These are phyloP conservation scores for Phaseolus coccineus DNA, from an alignment of 331 rosid species.

Conservation along the genomic window DNA sequence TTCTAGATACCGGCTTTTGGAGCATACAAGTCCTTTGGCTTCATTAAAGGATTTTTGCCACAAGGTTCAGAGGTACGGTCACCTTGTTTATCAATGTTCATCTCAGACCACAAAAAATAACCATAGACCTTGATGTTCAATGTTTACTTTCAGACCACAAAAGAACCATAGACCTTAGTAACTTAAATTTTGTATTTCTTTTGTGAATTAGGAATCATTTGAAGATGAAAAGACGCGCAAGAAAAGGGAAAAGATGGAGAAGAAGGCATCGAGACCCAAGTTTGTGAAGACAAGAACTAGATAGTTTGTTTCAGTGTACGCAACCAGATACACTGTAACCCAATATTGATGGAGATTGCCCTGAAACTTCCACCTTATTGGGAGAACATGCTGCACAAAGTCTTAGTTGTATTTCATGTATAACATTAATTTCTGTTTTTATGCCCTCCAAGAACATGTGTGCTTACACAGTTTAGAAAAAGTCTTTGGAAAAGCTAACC, in stretches of 20 bases:
- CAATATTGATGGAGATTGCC: slow-evolving; percentile 20
- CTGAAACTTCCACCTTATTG: slow-evolving; percentile 21
- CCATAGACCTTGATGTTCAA: slow-evolving; percentile 3
- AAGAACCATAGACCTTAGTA: neutral
- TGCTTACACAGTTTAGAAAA: neutral
- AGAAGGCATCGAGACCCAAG: slow-evolving; percentile 86
- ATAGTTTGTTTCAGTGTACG: slow-evolving; percentile 46
- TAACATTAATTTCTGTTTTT: neutral
- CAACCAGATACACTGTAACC: slow-evolving; percentile 5
- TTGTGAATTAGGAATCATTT: slow-evolving; percentile 59
- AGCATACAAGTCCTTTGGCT: slow-evolving; percentile 76
- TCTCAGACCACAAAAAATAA: neutral
- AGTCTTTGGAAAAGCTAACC: slow-evolving; percentile 7
- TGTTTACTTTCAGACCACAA: slow-evolving; percentile 15
- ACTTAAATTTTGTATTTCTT: slow-evolving; percentile 11
- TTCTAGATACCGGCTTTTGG: slow-evolving; percentile 93
- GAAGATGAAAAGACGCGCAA: slow-evolving; percentile 96
- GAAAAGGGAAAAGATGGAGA: slow-evolving; percentile 98
- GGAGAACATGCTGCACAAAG: slow-evolving; percentile 11
- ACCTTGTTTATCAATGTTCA: slow-evolving; percentile 25
- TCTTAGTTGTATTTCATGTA: slow-evolving; percentile 29
- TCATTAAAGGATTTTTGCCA: slow-evolving; percentile 74
- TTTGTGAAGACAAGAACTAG: slow-evolving; percentile 77
- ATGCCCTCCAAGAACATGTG: slow-evolving; percentile 6
- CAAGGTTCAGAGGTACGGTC: slow-evolving; percentile 72